Evolutionary conservation across 2,329 filamentous ascomycete species (phyloP).

Genomic region (Neofusicoccum cordaticola): DNA sequence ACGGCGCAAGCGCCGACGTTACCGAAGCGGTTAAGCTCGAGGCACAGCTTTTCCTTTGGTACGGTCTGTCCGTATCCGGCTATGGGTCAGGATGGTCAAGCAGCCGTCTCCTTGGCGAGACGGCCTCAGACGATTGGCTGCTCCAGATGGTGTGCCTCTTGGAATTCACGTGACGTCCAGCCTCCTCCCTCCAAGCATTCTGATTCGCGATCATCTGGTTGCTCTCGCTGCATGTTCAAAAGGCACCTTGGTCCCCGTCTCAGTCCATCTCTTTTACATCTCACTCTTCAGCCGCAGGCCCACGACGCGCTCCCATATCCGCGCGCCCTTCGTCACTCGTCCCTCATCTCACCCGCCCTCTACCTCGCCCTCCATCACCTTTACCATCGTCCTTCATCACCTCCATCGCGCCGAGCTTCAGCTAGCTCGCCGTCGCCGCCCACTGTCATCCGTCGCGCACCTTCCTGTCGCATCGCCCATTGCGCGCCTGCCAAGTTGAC

Average conservation of each 20-base stretch:
- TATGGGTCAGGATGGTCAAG: background rate
- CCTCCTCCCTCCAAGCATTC: slow-evolving; percentile 7
- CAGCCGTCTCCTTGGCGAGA: background rate
- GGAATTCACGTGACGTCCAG: slow-evolving; percentile 5
- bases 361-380: slow-evolving; percentile 21
- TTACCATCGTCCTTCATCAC: background rate
- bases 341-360: slow-evolving; percentile 21
- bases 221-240: slow-evolving; percentile 24
- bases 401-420: slow-evolving; percentile 11
- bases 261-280: slow-evolving; percentile 32
- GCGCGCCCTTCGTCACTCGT: slow-evolving; percentile 16
- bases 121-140: background rate
- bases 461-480: slow-evolving; percentile 19
- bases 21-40: background rate
- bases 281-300: slow-evolving; percentile 30
- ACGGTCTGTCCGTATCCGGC: background rate
- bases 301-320: slow-evolving; percentile 3
- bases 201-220: slow-evolving; percentile 15
- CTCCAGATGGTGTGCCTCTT: background rate
- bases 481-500: slow-evolving; percentile 13
- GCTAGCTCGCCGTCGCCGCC: slow-evolving; percentile 11
- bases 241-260: slow-evolving; percentile 33
- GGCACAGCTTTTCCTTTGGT: background rate
- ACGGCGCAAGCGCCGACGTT: slow-evolving; percentile 5
- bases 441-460: background rate